Evolutionary conservation across 129 eudicot genomes (phyloP).

Genomic region (Flaveria trinervia): DNA sequence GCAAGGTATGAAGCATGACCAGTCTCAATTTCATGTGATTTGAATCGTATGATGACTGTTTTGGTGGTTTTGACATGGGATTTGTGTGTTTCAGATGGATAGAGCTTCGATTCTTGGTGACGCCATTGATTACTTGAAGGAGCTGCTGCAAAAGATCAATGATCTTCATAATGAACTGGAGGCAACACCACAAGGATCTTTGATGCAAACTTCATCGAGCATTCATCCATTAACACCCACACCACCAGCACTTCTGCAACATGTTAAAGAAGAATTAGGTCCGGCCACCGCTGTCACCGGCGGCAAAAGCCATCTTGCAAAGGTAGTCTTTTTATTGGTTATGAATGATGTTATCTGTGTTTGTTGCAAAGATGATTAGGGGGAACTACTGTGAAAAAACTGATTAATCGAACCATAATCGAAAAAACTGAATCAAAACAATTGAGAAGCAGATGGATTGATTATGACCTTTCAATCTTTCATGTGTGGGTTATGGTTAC

Average conservation of each 20-base stretch:
- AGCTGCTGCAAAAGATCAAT: slow-evolving; percentile 58
- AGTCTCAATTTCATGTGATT: background rate
- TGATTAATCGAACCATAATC: no score
- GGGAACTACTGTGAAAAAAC: no score
- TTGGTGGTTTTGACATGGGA: background rate
- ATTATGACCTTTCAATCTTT: no score
- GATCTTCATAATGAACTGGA: slow-evolving; percentile 60
- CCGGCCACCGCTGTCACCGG: slow-evolving; percentile 43
- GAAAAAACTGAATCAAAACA: no score
- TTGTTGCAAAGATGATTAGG: background rate
- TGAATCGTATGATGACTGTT: no score
- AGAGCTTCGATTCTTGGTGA: slow-evolving; percentile 80
- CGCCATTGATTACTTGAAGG: slow-evolving; percentile 73
- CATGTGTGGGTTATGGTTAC: no score
- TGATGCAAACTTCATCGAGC: slow-evolving; percentile 45
- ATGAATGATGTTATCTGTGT: background rate
- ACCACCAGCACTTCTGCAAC: slow-evolving; percentile 42
- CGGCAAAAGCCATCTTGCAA: slow-evolving; percentile 60
- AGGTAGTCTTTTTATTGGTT: slow-evolving; percentile 31
- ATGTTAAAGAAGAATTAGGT: slow-evolving; percentile 56
- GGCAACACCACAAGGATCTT: slow-evolving; percentile 46
- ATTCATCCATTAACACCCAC: slow-evolving; percentile 59
- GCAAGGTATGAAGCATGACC: slow-evolving; percentile 45
- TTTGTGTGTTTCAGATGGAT: slow-evolving; percentile 53
- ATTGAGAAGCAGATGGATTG: no score